Evolutionary conservation across 2,329 filamentous ascomycete species (phyloP), one percentile per base, ranked within the genome.

Genomic region (Metarhizium humberi): DNA sequence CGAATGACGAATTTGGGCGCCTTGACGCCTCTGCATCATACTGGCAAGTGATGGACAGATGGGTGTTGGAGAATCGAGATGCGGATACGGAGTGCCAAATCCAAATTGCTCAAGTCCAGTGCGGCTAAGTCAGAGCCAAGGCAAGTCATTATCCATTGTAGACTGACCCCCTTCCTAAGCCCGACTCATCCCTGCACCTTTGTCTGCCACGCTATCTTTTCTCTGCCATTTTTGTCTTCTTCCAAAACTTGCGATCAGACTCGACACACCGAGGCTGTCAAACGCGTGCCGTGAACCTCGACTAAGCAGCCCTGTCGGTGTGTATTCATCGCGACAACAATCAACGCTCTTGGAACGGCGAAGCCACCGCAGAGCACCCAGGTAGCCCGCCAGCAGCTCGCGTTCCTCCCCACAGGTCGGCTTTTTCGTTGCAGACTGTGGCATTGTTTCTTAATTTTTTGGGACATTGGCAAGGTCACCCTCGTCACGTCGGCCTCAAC

Each of bases 131-230:
- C 16, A 45, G 16, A 45, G n/a, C 4, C 18, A 10, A 18, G 42
- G 18, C 16, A 18, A 45, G 6, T 45, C n/a, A 20, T 16, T 16
- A 42, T 34, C 38, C 45, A 30, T 48, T 30, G 45, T 30, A 50
- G 42, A 38, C 52, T 43, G 38, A 43, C 34, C 53, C 32, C 55
- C 54, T 53, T 53, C 52, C 48, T 45, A 51, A 54, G 55, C 36
- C 53, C 54, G 50, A 49, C 30, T 25, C 47, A 53, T 57, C 51
- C 55, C 55, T 57, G 55, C 46, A 47, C 50, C 29, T 29, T 42
- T 53, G 54, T 55, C 55, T 50, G 52, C 51, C 43, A 42, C 40
- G 38, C 51, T 29, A 50, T 51, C 54, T 47, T 34, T 46, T 45
- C 54, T 40, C 51, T 58, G 52, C 46, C 32, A 55, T 45, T 50